Evolutionary conservation across 345 rosid species (phyloP).

Genomic region (Salix brachista): DNA sequence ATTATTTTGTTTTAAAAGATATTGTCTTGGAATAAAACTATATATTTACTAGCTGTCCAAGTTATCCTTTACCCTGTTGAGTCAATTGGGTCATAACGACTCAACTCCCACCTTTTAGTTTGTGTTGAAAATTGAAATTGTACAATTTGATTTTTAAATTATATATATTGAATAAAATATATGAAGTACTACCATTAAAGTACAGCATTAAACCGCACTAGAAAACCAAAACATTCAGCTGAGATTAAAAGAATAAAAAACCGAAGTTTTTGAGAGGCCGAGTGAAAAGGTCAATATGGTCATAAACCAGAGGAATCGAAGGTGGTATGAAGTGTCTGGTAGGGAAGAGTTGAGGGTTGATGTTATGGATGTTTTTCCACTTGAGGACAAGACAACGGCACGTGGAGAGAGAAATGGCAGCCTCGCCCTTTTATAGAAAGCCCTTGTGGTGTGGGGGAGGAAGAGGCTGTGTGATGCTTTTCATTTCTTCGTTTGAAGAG

Average conservation of each 20-base stretch:
- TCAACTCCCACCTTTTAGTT: no score
- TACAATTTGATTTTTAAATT: no score
- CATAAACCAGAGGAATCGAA: not conserved
- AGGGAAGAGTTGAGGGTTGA: slow-evolving; percentile 3
- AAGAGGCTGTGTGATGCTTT: slow-evolving; percentile 17
- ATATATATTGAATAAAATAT: no score
- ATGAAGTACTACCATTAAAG: no score
- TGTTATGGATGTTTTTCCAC: slow-evolving; percentile 37
- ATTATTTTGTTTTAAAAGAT: no score
- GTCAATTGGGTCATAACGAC: no score
- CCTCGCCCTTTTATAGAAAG: not conserved
- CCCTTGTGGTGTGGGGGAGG: not conserved
- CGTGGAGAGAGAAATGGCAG: slow-evolving; percentile 36
- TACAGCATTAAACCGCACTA: no score
- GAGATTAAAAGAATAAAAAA: not conserved
- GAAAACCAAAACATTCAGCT: no score
- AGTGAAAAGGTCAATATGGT: slow-evolving; percentile 21
- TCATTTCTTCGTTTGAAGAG: slow-evolving; percentile 32
- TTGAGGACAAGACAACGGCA: slow-evolving; percentile 50
- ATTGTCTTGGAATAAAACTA: no score
- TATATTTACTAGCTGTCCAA: accelerated
- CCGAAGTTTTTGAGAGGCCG: slow-evolving; percentile 5
- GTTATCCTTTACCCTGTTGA: no score
- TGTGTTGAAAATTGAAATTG: no score
- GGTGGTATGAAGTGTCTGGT: slow-evolving; percentile 31